A percentile compares a stretch with the other conserved stretches of the same genome.
Conservation (phyloP, 495 filamentous ascomycete genomes). For the Aspergillus carlsbadensis region DNA sequence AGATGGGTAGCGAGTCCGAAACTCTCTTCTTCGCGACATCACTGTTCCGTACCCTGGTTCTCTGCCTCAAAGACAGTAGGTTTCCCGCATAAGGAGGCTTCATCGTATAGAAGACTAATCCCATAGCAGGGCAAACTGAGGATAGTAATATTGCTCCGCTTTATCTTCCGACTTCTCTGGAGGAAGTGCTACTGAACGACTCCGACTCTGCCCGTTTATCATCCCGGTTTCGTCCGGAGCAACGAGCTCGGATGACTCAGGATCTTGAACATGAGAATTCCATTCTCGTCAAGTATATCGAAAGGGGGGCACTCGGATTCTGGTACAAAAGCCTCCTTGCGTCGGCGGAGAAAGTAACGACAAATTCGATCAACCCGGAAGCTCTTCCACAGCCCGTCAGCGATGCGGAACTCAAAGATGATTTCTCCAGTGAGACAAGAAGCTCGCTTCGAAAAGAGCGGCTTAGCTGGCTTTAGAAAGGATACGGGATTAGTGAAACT, state of each 20-base stretch:
- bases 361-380: background rate
- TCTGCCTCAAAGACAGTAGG: constrained; percentile 37
- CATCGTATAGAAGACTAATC: constrained; percentile 16
- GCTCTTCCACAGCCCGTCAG: background rate
- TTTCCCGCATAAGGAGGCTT: background rate
- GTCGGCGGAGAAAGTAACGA: constrained; percentile 17
- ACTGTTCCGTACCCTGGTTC: constrained; percentile 31
- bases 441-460: constrained; percentile 7
- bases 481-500: background rate
- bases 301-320: constrained; percentile 57
- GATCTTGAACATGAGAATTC: constrained; percentile 55
- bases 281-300: constrained; percentile 50
- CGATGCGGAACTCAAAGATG: background rate
- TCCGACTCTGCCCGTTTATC: constrained; percentile 52
- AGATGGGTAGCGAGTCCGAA: constrained; percentile 24
- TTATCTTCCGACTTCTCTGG: constrained; percentile 46
- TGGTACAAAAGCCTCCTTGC: constrained; percentile 56
- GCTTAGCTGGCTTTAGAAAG: constrained; percentile 21
- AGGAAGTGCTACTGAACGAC: constrained; percentile 46
- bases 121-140: constrained; percentile 14
- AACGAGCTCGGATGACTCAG: constrained; percentile 49
- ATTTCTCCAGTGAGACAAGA: background rate
- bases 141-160: constrained; percentile 22
- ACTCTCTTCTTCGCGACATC: constrained; percentile 28
- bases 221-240: constrained; percentile 52